Conservation (phyloP, 305 asterid genomes). For the Withania somnifera region DNA sequence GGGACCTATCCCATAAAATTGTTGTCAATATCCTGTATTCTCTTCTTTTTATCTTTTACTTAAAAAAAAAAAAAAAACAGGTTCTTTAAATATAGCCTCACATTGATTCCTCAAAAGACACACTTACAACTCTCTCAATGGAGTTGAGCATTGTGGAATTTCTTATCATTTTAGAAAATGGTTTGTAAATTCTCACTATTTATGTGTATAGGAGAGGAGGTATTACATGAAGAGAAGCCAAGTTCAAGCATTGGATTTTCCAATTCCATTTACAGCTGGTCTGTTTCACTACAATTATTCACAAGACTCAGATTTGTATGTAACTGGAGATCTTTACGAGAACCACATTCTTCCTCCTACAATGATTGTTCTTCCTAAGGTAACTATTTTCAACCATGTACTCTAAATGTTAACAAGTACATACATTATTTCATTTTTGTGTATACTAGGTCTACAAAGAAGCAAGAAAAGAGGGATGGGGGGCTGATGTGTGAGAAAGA, state of each 20-base stretch:
- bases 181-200: too few species aligned
- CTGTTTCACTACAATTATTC: conserved; percentile 1
- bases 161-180: too few species aligned
- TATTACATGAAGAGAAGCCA: not conserved
- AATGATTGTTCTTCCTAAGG: conserved; percentile 16
- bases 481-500: not conserved
- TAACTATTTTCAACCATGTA: too few species aligned
- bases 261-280: conserved; percentile 11
- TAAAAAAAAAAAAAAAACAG: not conserved
- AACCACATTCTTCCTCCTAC: conserved; percentile 11
- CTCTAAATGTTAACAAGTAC: too few species aligned
- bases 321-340: conserved; percentile 15
- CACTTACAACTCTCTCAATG: too few species aligned
- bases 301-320: conserved; percentile 13
- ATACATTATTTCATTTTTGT: too few species aligned
- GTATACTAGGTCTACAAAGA: not conserved
- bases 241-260: conserved; percentile 8
- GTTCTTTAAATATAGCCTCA: not conserved
- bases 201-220: not conserved
- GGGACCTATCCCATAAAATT: not conserved
- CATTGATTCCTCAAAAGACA: too few species aligned
- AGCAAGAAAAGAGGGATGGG: conserved; percentile 2
- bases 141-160: too few species aligned
- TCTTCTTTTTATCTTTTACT: not conserved
- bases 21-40: not conserved